These are phyloP conservation scores for Talaromyces wortmannii DNA, from an alignment of 495 filamentous ascomycete species.

Conservation along the genomic window DNA sequence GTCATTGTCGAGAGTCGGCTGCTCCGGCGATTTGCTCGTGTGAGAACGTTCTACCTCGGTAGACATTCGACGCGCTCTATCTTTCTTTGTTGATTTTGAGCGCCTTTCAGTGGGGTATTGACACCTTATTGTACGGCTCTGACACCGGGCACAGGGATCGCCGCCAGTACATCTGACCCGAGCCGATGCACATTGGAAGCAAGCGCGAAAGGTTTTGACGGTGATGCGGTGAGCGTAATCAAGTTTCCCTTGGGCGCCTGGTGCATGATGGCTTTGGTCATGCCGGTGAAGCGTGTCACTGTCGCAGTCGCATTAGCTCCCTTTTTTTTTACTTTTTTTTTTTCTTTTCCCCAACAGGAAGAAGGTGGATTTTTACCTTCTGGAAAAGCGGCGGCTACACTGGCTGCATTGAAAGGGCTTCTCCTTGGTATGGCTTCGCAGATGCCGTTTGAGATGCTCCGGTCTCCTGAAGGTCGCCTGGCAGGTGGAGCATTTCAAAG, in stretches of 20 bases:
- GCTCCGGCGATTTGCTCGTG: neutral
- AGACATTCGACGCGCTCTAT: slow-evolving; percentile 6
- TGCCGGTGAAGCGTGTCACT: slow-evolving; percentile 54
- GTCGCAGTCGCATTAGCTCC: neutral
- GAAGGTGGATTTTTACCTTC: slow-evolving; percentile 29
- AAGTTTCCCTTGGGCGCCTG: slow-evolving; percentile 27
- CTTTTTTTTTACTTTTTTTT: no score
- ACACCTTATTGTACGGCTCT: slow-evolving; percentile 43
- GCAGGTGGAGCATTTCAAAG: slow-evolving; percentile 39
- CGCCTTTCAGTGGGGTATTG: slow-evolving; percentile 41
- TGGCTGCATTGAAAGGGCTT: slow-evolving; percentile 62
- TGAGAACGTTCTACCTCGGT: neutral
- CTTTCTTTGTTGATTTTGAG: slow-evolving; percentile 26
- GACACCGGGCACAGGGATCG: slow-evolving; percentile 45
- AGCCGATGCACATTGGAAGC: slow-evolving; percentile 47
- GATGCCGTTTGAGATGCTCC: slow-evolving; percentile 67
- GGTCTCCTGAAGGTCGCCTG: slow-evolving; percentile 55
- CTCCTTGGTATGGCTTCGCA: slow-evolving; percentile 64
- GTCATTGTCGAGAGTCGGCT: neutral
- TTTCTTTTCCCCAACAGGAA: no score
- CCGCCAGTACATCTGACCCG: slow-evolving; percentile 51
- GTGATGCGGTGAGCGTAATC: slow-evolving; percentile 33
- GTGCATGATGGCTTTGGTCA: slow-evolving; percentile 42
- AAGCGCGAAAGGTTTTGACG: slow-evolving; percentile 46
- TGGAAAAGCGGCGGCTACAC: slow-evolving; percentile 62